Evolutionary conservation across 2,329 filamentous ascomycete species (phyloP).

Genomic region (Blastomyces silverae): DNA sequence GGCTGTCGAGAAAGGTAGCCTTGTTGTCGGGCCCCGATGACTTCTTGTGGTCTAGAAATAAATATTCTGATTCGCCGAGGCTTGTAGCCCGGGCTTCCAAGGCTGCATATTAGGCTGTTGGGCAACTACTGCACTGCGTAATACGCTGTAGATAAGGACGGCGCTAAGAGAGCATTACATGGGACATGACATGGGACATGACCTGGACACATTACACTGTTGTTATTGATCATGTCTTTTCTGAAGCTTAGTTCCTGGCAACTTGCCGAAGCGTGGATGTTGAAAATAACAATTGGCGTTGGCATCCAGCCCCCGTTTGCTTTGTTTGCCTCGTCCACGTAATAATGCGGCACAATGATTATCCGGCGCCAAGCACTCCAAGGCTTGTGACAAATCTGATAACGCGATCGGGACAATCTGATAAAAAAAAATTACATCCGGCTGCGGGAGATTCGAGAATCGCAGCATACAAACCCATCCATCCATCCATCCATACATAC

Average conservation of each 20-base stretch:
- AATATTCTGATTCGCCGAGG: neutral
- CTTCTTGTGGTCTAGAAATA: neutral
- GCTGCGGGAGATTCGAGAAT: neutral
- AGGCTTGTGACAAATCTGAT: slow-evolving; percentile 10
- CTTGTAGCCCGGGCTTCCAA: neutral
- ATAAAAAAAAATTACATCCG: neutral
- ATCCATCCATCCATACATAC: neutral
- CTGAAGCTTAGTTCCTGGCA: no score
- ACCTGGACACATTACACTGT: no score
- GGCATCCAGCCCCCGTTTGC: no score
- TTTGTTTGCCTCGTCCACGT: no score
- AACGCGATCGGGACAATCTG: slow-evolving; percentile 8
- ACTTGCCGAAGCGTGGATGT: no score
- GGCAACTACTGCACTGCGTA: no score
- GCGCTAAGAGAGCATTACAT: neutral
- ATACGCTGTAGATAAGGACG: neutral
- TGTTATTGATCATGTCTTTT: no score
- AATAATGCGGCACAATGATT: no score
- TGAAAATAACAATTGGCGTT: no score
- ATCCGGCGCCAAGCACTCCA: neutral
- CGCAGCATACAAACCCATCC: neutral
- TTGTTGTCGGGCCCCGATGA: neutral
- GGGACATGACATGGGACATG: neutral
- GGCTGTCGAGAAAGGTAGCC: neutral
- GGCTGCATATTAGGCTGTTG: slow-evolving; percentile 1